phyloP scores from a whole-genome alignment of 352 stramenopile genomes.

The Saprolegnia diclina region DNA sequence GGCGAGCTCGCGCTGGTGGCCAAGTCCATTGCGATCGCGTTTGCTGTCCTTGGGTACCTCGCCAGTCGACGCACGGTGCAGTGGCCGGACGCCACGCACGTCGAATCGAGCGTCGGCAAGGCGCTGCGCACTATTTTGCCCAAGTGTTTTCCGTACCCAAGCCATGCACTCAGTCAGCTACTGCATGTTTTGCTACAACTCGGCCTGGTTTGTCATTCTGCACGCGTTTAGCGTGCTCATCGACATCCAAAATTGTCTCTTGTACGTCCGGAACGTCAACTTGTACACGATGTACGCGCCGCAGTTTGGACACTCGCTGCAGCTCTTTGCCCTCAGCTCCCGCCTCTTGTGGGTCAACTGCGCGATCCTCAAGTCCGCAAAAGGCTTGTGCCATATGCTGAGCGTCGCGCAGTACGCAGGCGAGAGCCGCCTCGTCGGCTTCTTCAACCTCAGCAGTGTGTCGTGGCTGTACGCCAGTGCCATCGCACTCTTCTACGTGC shows the following conservation, averaged over 20 bases:
- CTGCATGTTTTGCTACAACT: constrained; percentile 17
- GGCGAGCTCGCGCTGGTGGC: background rate
- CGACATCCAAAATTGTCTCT: constrained; percentile 9
- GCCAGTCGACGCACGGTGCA: constrained; percentile 10
- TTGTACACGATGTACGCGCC: constrained; percentile 2
- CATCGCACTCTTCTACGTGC: constrained; percentile 23
- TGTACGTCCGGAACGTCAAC: constrained; percentile 16
- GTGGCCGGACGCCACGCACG: background rate
- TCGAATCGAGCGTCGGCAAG: background rate
- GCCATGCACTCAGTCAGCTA: constrained; percentile 3
- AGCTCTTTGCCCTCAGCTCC: constrained; percentile 16
- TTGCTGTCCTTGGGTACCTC: background rate
- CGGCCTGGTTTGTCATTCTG: constrained; percentile 11
- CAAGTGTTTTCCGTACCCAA: constrained; percentile 3
- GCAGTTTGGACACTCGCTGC: background rate
- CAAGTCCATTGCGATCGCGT: background rate
- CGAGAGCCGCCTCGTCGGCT: constrained; percentile 14
- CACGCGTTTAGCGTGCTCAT: constrained; percentile 8
- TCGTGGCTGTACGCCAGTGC: constrained; percentile 7
- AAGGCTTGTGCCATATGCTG: background rate
- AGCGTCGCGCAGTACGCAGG: constrained; percentile 1
- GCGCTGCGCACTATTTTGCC: constrained; percentile 2
- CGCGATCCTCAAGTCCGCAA: constrained; percentile 3
- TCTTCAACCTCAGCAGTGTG: constrained; percentile 24
- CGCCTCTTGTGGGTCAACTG: constrained; percentile 24